These are phyloP conservation scores for Gastrolobium bilobum DNA, from an alignment of 306 rosid genomes.

Conservation along the genomic window DNA sequence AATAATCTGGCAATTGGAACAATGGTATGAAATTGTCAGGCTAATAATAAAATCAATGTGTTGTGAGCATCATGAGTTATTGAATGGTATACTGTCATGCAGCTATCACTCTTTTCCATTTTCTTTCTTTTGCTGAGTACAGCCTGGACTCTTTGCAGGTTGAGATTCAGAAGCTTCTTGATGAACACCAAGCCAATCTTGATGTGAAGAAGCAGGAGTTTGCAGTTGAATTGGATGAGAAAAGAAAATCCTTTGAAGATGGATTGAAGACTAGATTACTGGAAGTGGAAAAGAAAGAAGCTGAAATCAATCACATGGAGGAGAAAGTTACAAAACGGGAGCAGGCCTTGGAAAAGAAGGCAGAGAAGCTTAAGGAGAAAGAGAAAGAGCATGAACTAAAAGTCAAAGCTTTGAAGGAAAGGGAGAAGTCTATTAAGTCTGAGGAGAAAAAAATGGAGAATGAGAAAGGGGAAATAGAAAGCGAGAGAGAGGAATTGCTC, in stretches of 20 bases:
- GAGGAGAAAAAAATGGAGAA: constrained; percentile 77
- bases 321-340: constrained; percentile 87
- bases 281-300: constrained; percentile 88
- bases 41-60: not conserved
- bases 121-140: constrained; percentile 28
- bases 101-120: not conserved
- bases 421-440: constrained; percentile 69
- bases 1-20: constrained; percentile 13
- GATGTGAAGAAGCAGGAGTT: constrained; percentile 78
- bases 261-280: constrained; percentile 69
- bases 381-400: constrained; percentile 83
- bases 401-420: constrained; percentile 78
- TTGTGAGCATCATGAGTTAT: constrained; percentile 8
- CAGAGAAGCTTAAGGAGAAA: constrained; percentile 90
- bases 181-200: constrained; percentile 77
- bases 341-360: constrained; percentile 84
- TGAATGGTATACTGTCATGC: constrained; percentile 1
- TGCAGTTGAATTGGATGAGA: constrained; percentile 81
- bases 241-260: constrained; percentile 80
- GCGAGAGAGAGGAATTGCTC: constrained; percentile 77
- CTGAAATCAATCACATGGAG: constrained; percentile 84
- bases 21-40: not conserved
- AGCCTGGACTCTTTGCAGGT: constrained; percentile 56
- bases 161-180: constrained; percentile 87
- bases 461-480: constrained; percentile 64